phyloP scores from a whole-genome alignment of 1,284 basidiomycete genomes.

The Phlebopus sp. region DNA sequence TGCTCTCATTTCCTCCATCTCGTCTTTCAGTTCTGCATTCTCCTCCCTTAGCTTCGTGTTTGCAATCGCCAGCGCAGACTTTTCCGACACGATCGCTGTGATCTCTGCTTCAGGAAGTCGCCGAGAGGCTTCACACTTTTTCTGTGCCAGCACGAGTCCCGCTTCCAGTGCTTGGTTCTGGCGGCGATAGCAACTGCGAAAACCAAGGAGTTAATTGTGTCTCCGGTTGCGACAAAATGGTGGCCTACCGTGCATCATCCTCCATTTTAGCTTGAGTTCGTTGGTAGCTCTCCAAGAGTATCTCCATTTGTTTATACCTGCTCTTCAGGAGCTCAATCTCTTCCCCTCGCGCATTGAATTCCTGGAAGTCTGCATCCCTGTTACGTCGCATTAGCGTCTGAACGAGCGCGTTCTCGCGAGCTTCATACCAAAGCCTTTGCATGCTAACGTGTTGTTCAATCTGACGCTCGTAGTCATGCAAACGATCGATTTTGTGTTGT shows the following conservation, averaged over 20 bases:
- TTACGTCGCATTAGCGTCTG: constrained; percentile 3
- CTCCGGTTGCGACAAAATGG: constrained; percentile 1
- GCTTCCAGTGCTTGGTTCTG: constrained; percentile 60
- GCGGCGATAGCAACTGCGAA: constrained; percentile 48
- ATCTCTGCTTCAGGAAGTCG: constrained; percentile 39
- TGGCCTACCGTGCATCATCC: constrained; percentile 51
- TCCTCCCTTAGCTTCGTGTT: constrained; percentile 55
- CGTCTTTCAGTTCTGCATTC: constrained; percentile 57
- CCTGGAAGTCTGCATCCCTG: constrained; percentile 73
- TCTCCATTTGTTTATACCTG: constrained; percentile 60
- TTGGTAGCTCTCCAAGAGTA: constrained; percentile 57
- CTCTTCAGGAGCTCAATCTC: constrained; percentile 54
- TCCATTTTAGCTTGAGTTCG: constrained; percentile 49
- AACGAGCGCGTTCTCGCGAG: neutral
- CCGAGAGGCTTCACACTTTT: constrained; percentile 35
- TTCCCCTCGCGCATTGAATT: constrained; percentile 61
- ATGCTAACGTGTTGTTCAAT: constrained; percentile 70
- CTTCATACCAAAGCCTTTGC: constrained; percentile 61
- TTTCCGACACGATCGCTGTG: constrained; percentile 43
- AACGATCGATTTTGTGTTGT: constrained; percentile 68
- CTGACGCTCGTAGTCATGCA: constrained; percentile 69
- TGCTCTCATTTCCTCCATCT: constrained; percentile 67
- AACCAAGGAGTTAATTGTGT: constrained; percentile 8
- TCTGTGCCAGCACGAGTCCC: constrained; percentile 39
- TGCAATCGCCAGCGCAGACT: constrained; percentile 42